A percentile compares a stretch with the other conserved stretches of the same genome.
phyloP scores from a whole-genome alignment of 805 yeast species.

The Lipomyces kockii region DNA sequence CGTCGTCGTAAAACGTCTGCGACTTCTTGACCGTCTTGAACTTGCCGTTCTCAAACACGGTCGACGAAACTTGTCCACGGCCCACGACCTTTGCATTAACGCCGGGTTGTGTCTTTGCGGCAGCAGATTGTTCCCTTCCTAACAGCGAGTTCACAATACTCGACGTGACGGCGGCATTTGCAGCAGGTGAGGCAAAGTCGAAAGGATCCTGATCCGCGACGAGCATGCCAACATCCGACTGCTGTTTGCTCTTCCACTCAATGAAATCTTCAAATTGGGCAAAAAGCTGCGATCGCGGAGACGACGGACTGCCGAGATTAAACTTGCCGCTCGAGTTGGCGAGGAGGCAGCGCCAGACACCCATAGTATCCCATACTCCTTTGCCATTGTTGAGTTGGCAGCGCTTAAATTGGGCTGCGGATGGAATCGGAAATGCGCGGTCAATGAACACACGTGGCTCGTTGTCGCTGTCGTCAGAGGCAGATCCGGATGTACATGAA shows the following conservation, averaged over 20 bases:
- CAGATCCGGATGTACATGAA: constrained; percentile 9
- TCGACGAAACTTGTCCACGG: constrained; percentile 10
- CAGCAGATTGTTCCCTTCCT: neutral
- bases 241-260: constrained; percentile 28
- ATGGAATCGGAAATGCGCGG: constrained; percentile 63
- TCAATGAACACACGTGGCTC: constrained; percentile 21
- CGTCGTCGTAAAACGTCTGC: constrained; percentile 21
- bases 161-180: neutral
- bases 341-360: constrained; percentile 90
- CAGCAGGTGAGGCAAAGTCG: neutral
- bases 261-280: constrained; percentile 41
- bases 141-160: neutral
- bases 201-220: neutral
- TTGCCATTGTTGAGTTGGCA: constrained; percentile 71
- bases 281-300: constrained; percentile 61
- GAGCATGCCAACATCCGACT: neutral
- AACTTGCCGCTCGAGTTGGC: constrained; percentile 50
- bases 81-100: constrained; percentile 25
- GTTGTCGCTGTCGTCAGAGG: constrained; percentile 1
- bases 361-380: constrained; percentile 80
- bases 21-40: constrained; percentile 13
- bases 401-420: constrained; percentile 59
- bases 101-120: constrained; percentile 16
- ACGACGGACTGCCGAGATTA: neutral
- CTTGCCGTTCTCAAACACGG: constrained; percentile 21